Evolutionary conservation across 345 rosid genomes (phyloP).

Genomic region (Eucalyptus globulus): DNA sequence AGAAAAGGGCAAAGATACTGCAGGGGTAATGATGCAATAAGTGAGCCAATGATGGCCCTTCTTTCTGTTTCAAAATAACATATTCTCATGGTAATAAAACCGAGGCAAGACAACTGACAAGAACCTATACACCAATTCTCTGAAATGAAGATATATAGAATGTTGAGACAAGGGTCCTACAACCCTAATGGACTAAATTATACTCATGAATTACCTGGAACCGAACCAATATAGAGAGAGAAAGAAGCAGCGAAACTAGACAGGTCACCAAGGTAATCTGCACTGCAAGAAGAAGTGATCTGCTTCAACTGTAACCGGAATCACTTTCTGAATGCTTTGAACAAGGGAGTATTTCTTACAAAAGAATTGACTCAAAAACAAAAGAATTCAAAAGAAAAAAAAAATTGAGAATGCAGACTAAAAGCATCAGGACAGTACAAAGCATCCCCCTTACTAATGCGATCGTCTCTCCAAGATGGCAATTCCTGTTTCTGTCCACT

Average conservation of each 20-base stretch:
- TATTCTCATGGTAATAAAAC: not conserved
- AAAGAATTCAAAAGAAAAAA: slow-evolving; percentile 22
- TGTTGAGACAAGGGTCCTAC: not conserved
- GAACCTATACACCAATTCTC: not conserved
- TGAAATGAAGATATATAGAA: not conserved
- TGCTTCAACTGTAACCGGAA: slow-evolving; percentile 5
- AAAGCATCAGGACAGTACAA: not conserved
- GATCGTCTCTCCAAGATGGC: not conserved
- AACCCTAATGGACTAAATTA: not conserved
- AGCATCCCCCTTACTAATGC: not conserved
- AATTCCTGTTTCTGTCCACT: not conserved
- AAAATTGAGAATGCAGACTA: not conserved
- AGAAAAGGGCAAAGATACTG: not conserved
- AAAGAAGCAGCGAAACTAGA: not conserved
- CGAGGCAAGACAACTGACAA: not conserved
- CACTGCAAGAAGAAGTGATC: not conserved
- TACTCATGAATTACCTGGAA: not conserved
- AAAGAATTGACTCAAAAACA: slow-evolving; percentile 31
- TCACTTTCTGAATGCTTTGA: not conserved
- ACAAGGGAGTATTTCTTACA: slow-evolving; percentile 15
- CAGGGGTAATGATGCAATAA: not conserved
- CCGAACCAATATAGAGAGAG: not conserved
- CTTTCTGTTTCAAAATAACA: not conserved
- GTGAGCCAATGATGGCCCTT: not conserved
- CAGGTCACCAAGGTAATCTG: not conserved